A percentile compares a stretch with the other conserved stretches of the same genome.
Evolutionary conservation across 2,329 filamentous ascomycete species (phyloP).

Genomic region (Aureobasidium sp.): DNA sequence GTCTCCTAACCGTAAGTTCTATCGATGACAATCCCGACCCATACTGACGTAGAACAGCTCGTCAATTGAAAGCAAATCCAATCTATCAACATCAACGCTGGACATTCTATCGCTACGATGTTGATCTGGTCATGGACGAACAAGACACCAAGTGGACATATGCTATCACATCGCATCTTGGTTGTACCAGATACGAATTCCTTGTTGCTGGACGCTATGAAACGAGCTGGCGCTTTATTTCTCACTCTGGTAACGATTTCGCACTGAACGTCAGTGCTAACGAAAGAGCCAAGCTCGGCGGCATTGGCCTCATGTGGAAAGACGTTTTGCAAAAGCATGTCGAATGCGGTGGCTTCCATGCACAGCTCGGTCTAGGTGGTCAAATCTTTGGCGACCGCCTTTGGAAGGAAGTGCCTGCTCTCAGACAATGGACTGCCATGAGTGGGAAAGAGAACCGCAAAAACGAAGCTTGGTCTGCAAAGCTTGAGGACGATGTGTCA

Average conservation of each 20-base stretch:
- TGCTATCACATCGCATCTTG: conserved; percentile 90
- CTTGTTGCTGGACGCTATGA: conserved; percentile 84
- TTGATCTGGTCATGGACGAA: conserved; percentile 86
- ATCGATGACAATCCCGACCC: no score
- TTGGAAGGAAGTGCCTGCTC: conserved; percentile 88
- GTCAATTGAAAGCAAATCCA: conserved; percentile 70
- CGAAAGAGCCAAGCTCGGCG: conserved; percentile 77
- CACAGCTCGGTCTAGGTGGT: conserved; percentile 82
- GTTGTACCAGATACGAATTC: conserved; percentile 95
- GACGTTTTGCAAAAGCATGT: conserved; percentile 96
- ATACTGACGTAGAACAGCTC: no score
- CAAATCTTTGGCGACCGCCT: conserved; percentile 93
- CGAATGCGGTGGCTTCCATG: conserved; percentile 92
- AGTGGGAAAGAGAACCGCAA: conserved; percentile 89
- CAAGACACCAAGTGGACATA: conserved; percentile 87
- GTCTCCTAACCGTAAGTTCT: conserved; percentile 67
- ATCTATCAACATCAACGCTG: conserved; percentile 89
- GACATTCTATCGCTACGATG: conserved; percentile 91
- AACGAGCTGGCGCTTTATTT: conserved; percentile 89
- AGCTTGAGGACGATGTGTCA: conserved; percentile 88
- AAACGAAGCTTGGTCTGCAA: conserved; percentile 83
- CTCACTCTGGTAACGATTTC: conserved; percentile 95
- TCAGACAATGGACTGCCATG: conserved; percentile 92
- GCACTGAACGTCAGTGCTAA: conserved; percentile 77
- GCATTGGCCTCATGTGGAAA: conserved; percentile 96